Evolutionary conservation across 352 stramenopile genomes (phyloP).

Genomic region (Phytophthora sp.): DNA sequence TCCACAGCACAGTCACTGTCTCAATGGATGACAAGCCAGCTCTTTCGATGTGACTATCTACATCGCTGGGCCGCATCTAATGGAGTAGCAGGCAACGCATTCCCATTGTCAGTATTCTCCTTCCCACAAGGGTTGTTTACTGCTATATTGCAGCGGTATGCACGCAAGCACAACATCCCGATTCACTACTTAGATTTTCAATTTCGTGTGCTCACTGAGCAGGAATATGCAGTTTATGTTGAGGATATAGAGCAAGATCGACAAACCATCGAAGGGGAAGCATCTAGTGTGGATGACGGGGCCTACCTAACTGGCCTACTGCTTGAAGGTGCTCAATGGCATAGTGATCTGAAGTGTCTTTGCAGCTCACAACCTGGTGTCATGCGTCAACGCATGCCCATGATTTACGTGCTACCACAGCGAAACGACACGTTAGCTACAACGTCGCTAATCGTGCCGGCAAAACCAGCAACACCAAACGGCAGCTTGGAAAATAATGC

Average conservation of each 20-base stretch:
- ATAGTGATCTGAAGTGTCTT: constrained; percentile 52
- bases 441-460: neutral
- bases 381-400: constrained; percentile 79
- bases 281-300: constrained; percentile 32
- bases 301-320: constrained; percentile 69
- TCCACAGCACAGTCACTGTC: constrained; percentile 48
- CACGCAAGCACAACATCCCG: constrained; percentile 63
- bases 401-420: constrained; percentile 86
- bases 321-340: constrained; percentile 78
- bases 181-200: constrained; percentile 84
- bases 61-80: constrained; percentile 48
- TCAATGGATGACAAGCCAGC: constrained; percentile 62
- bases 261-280: constrained; percentile 1
- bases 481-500: neutral
- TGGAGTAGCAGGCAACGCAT: constrained; percentile 31
- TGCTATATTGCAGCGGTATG: constrained; percentile 74
- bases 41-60: constrained; percentile 65
- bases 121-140: constrained; percentile 86
- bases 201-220: constrained; percentile 62
- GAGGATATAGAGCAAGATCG: neutral
- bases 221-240: constrained; percentile 31
- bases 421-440: constrained; percentile 10
- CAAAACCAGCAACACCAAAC: neutral
- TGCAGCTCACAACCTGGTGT: constrained; percentile 57
- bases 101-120: constrained; percentile 69